Base-by-base conservation (phyloP, 2,329 filamentous ascomycete species). In the Aspergillus latus region DNA sequence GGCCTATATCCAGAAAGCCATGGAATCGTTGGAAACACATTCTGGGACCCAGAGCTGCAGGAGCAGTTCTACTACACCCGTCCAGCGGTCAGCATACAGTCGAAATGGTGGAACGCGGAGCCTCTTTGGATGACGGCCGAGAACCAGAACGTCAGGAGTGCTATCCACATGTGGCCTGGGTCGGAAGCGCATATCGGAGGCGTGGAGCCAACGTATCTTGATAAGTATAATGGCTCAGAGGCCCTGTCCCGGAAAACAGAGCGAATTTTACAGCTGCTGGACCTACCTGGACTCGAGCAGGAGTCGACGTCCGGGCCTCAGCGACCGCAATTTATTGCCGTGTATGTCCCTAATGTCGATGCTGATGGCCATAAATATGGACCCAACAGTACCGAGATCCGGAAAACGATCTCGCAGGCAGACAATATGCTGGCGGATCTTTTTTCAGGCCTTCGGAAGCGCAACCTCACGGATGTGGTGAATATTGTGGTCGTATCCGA, bases 151-250 rank as follows among this genome's bases (percentile, higher is more conserved):
- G 80, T 95, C 32, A 84, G 84, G 55, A 86, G 87, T 30, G 94
- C 91, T 0, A 86, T 99, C 28, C 94, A 99, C 72, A 99, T 99
- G 94, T 99, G 94, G 94, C 94, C 94, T 1, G 94, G 94, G 2
- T 95, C 90, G 43, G 94, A 99, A 75, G 92, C 92, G 5, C 87
- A 91, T 70, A 88, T 96, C 59, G 80, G 85, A 10, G 79, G 82
- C n/a, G 78, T 87, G 15, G 86, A 92, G 60, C 90, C 92, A 2
- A 87, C 85, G 8, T 90, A 90, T 66, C 72, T 97, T 48, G 94
- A 97, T 76, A 88, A 86, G 65, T 99, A 84, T 76, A 93, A 96
- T 64, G 87, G 85, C 7, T 83, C 87, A 0, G 92, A 97, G 75
- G 70, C 78, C 32, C 80, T 99, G 1, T 72, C 83, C 0, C 83